A percentile compares a stretch with the other conserved stretches of the same genome.
phyloP scores from a whole-genome alignment of 805 yeast species.

The Yarrowia sp. region DNA sequence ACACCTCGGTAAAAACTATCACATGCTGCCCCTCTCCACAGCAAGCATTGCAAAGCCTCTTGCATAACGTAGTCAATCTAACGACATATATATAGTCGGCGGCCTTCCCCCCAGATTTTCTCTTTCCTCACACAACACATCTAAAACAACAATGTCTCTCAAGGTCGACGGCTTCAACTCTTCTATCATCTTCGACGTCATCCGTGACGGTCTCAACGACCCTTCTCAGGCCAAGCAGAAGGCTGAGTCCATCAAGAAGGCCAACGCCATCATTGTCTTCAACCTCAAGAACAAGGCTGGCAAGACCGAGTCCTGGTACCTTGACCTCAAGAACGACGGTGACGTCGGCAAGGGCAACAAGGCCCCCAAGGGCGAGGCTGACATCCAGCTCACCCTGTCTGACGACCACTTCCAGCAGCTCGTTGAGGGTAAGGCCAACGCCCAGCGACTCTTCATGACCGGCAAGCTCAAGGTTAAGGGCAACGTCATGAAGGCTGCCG shows the following conservation, averaged over 20 bases:
- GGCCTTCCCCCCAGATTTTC: slow-evolving; percentile 23
- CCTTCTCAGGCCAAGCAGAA: slow-evolving; percentile 44
- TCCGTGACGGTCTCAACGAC: slow-evolving; percentile 48
- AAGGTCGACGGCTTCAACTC: slow-evolving; percentile 50
- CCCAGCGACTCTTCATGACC: slow-evolving; percentile 82
- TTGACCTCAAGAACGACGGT: slow-evolving; percentile 72
- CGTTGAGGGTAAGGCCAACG: slow-evolving; percentile 79
- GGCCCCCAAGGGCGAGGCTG: slow-evolving; percentile 57
- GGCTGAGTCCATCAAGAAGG: slow-evolving; percentile 53
- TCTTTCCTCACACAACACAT: slow-evolving; percentile 8
- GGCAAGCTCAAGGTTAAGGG: slow-evolving; percentile 90
- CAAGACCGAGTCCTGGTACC: slow-evolving; percentile 65
- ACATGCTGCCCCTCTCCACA: slow-evolving; percentile 39
- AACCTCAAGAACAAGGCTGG: slow-evolving; percentile 69
- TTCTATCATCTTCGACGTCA: slow-evolving; percentile 52
- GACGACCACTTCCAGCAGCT: slow-evolving; percentile 76
- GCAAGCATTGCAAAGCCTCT: slow-evolving; percentile 25
- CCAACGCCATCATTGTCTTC: slow-evolving; percentile 69
- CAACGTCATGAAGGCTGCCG: slow-evolving; percentile 88
- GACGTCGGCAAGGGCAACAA: slow-evolving; percentile 54
- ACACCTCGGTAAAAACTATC: slow-evolving; percentile 39
- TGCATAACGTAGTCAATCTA: slow-evolving; percentile 21
- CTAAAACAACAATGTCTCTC: slow-evolving; percentile 39
- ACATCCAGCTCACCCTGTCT: slow-evolving; percentile 67
- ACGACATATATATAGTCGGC: slow-evolving; percentile 30